These are phyloP conservation scores for Trichoderma asperellum DNA, from an alignment of 2,329 filamentous ascomycete species.

Conservation along the genomic window DNA sequence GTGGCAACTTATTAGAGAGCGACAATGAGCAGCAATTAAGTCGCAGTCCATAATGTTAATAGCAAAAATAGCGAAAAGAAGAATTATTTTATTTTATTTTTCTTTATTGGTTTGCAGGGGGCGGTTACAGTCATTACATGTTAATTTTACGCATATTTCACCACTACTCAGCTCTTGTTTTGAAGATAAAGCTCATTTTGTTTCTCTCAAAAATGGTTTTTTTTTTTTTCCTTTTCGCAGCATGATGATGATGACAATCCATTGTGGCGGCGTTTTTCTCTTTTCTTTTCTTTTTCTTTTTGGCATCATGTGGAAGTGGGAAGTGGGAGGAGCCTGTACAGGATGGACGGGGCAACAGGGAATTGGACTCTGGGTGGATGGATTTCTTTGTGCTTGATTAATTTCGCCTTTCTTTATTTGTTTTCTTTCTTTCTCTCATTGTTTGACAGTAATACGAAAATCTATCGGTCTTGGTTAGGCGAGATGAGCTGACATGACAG, in stretches of 20 bases:
- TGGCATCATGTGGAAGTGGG: background rate
- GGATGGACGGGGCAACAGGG: background rate
- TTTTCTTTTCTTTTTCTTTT: background rate
- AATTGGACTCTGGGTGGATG: background rate
- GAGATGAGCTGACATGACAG: slow-evolving; percentile 9
- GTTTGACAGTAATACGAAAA: slow-evolving; percentile 19
- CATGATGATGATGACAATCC: background rate
- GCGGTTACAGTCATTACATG: slow-evolving; percentile 18
- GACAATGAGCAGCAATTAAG: slow-evolving; percentile 23
- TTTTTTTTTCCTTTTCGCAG: background rate
- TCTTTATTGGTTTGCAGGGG: background rate
- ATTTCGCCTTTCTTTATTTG: background rate
- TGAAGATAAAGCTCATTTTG: background rate
- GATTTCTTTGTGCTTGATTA: background rate
- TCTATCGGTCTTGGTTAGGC: slow-evolving; percentile 19
- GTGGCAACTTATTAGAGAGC: slow-evolving; percentile 34
- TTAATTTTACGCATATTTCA: slow-evolving; percentile 14
- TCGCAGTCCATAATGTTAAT: slow-evolving; percentile 22
- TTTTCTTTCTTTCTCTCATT: background rate
- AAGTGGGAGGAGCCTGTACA: background rate
- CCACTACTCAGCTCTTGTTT: slow-evolving; percentile 9
- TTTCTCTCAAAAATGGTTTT: background rate
- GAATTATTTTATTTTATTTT: background rate
- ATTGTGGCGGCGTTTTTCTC: slow-evolving; percentile 19
- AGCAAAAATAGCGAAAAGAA: background rate